Percentiles rank a stretch among this genome's conserved stretches.
Evolutionary conservation across 2,329 filamentous ascomycete species (phyloP).

Genomic region (Alternaria ethzedia): DNA sequence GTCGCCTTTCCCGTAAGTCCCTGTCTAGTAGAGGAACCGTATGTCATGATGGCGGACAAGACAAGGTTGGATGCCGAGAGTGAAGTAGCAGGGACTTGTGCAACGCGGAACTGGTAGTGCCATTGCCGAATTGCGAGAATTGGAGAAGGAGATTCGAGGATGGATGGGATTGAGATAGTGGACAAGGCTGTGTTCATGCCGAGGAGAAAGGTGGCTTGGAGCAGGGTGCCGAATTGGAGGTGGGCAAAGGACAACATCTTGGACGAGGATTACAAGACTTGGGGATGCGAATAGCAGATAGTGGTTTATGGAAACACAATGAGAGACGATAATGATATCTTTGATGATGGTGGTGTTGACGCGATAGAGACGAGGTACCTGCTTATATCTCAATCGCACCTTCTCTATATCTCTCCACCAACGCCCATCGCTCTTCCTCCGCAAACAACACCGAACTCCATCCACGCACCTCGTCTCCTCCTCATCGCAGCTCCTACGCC

Average conservation of each 20-base stretch:
- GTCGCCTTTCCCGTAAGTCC: not conserved
- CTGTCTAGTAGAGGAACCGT: not conserved
- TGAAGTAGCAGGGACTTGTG: not conserved
- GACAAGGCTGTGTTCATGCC: not conserved
- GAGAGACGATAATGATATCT: rapidly evolving
- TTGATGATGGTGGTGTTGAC: not conserved
- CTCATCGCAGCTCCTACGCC: not conserved
- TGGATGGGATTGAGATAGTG: not conserved
- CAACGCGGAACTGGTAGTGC: not conserved
- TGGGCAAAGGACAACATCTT: not conserved
- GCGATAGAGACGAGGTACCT: rapidly evolving
- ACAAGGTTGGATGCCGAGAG: not conserved
- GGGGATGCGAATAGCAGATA: not conserved
- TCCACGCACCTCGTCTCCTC: not conserved
- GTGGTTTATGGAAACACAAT: not conserved
- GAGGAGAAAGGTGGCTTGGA: constrained; percentile 4
- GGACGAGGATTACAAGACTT: not conserved
- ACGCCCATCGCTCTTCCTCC: not conserved
- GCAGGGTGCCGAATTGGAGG: not conserved
- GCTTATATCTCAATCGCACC: not conserved
- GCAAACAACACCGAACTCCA: not conserved
- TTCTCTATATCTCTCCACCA: not conserved
- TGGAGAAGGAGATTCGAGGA: not conserved
- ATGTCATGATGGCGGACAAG: not conserved
- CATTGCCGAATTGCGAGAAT: constrained; percentile 4